A percentile compares a stretch with the other conserved stretches of the same genome.
phyloP scores from a whole-genome alignment of 441 rosid genomes.

The Corymbia citriodora region DNA sequence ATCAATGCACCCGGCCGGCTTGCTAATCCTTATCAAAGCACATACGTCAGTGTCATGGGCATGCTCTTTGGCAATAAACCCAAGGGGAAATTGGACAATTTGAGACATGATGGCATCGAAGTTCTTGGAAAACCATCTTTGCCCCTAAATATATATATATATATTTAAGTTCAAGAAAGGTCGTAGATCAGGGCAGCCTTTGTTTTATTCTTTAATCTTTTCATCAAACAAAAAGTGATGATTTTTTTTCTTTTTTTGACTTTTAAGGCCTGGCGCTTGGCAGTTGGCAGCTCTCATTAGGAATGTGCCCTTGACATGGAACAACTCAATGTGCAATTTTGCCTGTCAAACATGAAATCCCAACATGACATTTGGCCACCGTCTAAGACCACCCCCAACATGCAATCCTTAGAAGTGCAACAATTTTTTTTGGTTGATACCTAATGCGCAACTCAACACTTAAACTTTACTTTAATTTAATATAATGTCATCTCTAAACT shows the following conservation, averaged over 20 bases:
- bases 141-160: background rate
- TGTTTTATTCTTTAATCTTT: background rate
- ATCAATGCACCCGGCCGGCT: background rate
- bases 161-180: background rate
- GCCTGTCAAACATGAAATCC: background rate
- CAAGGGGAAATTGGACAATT: background rate
- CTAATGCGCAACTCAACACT: too few species aligned
- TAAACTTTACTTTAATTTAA: too few species aligned
- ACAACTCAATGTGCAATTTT: background rate
- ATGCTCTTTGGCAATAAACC: background rate
- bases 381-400: background rate
- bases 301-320: background rate
- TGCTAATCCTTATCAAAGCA: background rate
- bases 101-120: background rate
- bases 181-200: background rate
- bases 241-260: background rate
- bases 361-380: background rate
- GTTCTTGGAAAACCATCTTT: background rate
- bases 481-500: too few species aligned
- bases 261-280: background rate
- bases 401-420: background rate
- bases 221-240: background rate
- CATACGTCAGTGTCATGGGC: background rate
- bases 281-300: background rate
- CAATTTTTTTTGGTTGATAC: too few species aligned